phyloP scores from a whole-genome alignment of 108 stramenopile species.

The Pelagomonas calceolata region DNA sequence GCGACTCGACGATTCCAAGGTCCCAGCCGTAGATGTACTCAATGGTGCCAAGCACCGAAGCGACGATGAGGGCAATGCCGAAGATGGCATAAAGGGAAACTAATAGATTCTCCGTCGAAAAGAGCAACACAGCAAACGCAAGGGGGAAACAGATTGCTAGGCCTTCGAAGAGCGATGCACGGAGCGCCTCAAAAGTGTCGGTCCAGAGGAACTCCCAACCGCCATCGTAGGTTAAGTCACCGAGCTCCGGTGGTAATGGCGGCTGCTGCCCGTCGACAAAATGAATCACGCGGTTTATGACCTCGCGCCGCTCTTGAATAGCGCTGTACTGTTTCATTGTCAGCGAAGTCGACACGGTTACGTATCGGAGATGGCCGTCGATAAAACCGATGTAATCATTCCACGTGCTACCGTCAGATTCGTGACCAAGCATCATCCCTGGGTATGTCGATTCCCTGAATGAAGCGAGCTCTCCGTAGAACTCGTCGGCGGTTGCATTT shows the following conservation, averaged over 20 bases:
- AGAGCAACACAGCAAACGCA: constrained; percentile 18
- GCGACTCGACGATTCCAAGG: constrained; percentile 21
- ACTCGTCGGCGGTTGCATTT: no score
- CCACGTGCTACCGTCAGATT: neutral
- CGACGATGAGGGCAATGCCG: constrained; percentile 18
- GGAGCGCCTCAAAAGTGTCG: constrained; percentile 15
- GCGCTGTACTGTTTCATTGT: constrained; percentile 1
- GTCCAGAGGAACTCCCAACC: neutral
- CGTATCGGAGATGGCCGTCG: constrained; percentile 20
- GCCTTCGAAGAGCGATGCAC: constrained; percentile 14
- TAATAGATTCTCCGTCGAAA: constrained; percentile 22
- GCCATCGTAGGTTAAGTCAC: neutral
- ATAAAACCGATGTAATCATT: constrained; percentile 17
- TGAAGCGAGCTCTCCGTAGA: no score
- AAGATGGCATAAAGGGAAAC: constrained; percentile 14
- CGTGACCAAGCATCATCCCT: no score
- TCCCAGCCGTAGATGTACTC: constrained; percentile 14
- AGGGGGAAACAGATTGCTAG: constrained; percentile 25
- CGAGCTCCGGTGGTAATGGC: neutral
- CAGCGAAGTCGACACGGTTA: constrained; percentile 2
- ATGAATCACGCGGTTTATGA: neutral
- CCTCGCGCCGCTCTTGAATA: constrained; percentile 1
- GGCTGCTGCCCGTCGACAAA: neutral
- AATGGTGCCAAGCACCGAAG: constrained; percentile 14
- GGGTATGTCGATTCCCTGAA: no score